These are phyloP conservation scores for Metschnikowia orientalis DNA, from an alignment of 805 yeast genomes.

Conservation along the genomic window DNA sequence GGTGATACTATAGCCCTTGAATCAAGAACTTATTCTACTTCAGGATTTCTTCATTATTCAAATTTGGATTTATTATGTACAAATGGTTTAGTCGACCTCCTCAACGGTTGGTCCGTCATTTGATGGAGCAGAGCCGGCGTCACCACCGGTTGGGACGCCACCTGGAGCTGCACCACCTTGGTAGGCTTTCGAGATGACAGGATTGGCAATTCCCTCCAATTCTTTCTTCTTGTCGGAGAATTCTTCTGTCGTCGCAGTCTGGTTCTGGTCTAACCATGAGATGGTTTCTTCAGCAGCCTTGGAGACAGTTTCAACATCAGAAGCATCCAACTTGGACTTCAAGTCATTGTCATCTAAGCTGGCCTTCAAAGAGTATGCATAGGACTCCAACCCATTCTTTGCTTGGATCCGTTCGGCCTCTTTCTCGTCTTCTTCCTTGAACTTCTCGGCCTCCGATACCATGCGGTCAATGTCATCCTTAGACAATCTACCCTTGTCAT, in stretches of 20 bases:
- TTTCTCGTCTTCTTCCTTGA: conserved; percentile 83
- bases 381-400: conserved; percentile 83
- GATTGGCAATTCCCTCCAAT: conserved; percentile 38
- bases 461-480: conserved; percentile 94
- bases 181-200: conserved; percentile 35
- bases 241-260: conserved; percentile 40
- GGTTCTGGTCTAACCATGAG: conserved; percentile 36
- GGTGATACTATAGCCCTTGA: too few relatives aligned
- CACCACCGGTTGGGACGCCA: conserved; percentile 21
- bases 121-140: conserved; percentile 3
- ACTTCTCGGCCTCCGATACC: conserved; percentile 97
- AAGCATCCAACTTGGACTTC: conserved; percentile 21
- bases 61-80: too few relatives aligned
- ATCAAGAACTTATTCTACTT: too few relatives aligned
- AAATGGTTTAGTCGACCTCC: conserved; percentile 11
- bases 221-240: conserved; percentile 39
- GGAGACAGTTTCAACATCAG: conserved; percentile 12
- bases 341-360: conserved; percentile 42
- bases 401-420: conserved; percentile 83
- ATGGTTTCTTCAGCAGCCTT: conserved; percentile 13
- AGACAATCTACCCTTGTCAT: conserved; percentile 90
- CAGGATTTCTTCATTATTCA: too few relatives aligned
- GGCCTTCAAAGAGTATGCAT: conserved; percentile 77
- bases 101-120: conserved; percentile 15
- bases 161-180: conserved; percentile 23